Evolutionary conservation across 2,329 filamentous ascomycete genomes (phyloP), one percentile per base, ranked within the genome.

Genomic region (Penicillium occitanis): DNA sequence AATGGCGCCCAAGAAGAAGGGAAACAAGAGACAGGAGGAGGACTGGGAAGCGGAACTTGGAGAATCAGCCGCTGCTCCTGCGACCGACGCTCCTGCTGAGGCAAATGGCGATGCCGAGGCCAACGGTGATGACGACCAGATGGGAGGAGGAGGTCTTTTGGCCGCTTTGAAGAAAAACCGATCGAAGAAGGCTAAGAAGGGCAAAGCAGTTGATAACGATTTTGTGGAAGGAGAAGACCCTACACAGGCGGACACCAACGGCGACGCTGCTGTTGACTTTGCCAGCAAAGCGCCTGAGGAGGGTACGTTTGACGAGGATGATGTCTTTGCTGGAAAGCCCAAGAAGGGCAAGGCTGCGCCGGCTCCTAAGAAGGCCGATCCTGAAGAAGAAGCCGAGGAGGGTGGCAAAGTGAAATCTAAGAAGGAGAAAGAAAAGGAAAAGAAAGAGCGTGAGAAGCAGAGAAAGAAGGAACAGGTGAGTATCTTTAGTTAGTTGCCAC

Each of bases 381-480:
- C 79, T 14, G 74, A 71, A 40, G 69, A 69, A n/a, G 72, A 73
- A 19, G 84, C 83, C 22, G 84, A 84, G 19, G 84, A 83, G 3
- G 83, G 83, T 67, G 90, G 90, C 53, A 87, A 88, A 64, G 85
- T 98, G 59, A 88, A 98, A 82, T 96, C 92, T 46, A 99, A 98
- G 87, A 95, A 96, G 66, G 93, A 99, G 83, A 99, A 99, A 83
- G 95, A 99, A 79, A 96, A 92, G 81, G 85, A 94, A 75, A 98
- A 94, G 86, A 99, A 97, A 83, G 95, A 99, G 83, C 89, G 92
- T 68, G 95, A 99, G 84, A 99, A 99, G 88, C 91, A 95, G 82
- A 87, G 93, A 71, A 99, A 99, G 84, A 99, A 93, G 88, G 95
- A 99, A 80, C 91, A 98, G 87, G 92, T 95, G 78, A 66, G 83